phyloP scores from a whole-genome alignment of 2,329 filamentous ascomycete genomes.

The Colletotrichum tropicicola region DNA sequence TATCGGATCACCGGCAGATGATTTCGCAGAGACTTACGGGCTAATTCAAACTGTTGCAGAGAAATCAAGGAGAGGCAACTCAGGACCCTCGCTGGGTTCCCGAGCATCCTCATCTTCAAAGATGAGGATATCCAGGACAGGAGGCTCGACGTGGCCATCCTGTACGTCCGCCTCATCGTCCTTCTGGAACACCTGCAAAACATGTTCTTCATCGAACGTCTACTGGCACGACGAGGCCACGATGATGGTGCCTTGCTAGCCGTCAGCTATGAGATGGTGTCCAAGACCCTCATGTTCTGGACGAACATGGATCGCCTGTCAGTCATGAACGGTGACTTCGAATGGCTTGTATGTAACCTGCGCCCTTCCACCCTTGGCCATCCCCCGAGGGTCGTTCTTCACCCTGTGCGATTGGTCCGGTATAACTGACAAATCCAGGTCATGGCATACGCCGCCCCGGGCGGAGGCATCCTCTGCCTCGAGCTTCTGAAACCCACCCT shows the following conservation, averaged over 20 bases:
- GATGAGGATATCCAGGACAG: slow-evolving; percentile 47
- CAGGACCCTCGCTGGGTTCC: slow-evolving; percentile 43
- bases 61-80: slow-evolving; percentile 46
- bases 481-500: slow-evolving; percentile 53
- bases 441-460: slow-evolving; percentile 59
- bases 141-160: slow-evolving; percentile 35
- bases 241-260: slow-evolving; percentile 49
- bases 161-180: slow-evolving; percentile 56
- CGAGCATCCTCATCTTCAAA: slow-evolving; percentile 48
- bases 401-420: no score
- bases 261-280: slow-evolving; percentile 57
- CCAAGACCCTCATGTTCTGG: slow-evolving; percentile 56
- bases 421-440: slow-evolving; percentile 42
- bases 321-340: slow-evolving; percentile 52
- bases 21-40: neutral
- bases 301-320: slow-evolving; percentile 57
- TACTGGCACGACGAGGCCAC: slow-evolving; percentile 56
- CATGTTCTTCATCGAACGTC: slow-evolving; percentile 65
- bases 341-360: slow-evolving; percentile 53
- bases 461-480: slow-evolving; percentile 59
- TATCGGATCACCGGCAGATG: neutral
- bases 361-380: neutral
- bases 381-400: no score
- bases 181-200: slow-evolving; percentile 63
- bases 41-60: no score